Percentiles rank a stretch among this genome's conserved stretches.
Conservation (phyloP, 176 grass and related monocot genomes). For the Cenchrus purpureus region DNA sequence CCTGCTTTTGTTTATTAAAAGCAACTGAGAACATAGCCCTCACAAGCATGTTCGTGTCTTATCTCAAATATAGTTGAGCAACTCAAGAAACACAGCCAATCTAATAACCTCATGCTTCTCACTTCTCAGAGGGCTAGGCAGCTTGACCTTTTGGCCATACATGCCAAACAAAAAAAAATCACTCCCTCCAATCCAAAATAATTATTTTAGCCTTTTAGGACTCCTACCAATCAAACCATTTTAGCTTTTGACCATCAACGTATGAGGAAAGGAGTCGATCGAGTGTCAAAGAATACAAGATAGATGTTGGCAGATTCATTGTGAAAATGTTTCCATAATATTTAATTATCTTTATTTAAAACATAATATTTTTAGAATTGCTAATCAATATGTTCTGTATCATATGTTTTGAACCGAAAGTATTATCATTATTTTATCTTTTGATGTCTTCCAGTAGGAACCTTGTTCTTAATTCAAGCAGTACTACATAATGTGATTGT, state of each 20-base stretch:
- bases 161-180: not conserved
- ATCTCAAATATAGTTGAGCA: not conserved
- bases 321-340: not conserved
- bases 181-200: not conserved
- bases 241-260: not conserved
- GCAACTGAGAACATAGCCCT: not conserved
- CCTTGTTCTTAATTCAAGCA: not conserved
- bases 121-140: not conserved
- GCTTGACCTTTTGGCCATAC: constrained; percentile 13
- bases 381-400: not conserved
- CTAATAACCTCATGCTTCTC: not conserved
- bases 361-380: not conserved
- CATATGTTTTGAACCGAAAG: not conserved
- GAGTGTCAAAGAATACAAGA: not conserved
- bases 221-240: not conserved
- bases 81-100: not conserved
- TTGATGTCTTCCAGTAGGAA: not conserved
- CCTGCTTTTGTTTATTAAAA: constrained; percentile 1
- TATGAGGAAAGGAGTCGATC: not conserved
- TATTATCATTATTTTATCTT: not conserved
- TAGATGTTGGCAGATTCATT: not conserved
- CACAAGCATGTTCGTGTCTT: not conserved
- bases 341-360: not conserved
- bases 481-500: constrained; percentile 8
- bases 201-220: not conserved